Evolutionary conservation across 495 filamentous ascomycete genomes (phyloP).

Genomic region (Neurospora discreta): DNA sequence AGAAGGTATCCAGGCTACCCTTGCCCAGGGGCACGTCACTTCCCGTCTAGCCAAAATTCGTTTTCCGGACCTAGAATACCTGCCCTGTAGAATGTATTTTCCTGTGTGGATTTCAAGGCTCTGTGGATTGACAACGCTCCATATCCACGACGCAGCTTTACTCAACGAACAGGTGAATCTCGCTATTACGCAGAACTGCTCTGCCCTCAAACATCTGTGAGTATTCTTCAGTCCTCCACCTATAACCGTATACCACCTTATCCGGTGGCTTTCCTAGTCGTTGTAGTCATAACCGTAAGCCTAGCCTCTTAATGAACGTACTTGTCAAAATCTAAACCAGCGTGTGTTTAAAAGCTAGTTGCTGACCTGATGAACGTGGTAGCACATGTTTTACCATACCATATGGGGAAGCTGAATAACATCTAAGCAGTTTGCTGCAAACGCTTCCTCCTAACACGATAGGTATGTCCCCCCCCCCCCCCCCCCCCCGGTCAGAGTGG

Average conservation of each 20-base stretch:
- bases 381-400: conserved; percentile 31
- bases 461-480: conserved; percentile 7
- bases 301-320: not conserved
- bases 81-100: conserved; percentile 19
- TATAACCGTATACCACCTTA: not conserved
- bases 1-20: conserved; percentile 21
- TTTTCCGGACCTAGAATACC: conserved; percentile 4
- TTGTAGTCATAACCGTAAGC: not conserved
- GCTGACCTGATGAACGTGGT: conserved; percentile 20
- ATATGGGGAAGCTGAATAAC: conserved; percentile 34
- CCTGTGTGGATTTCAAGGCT: conserved; percentile 26
- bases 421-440: conserved; percentile 48
- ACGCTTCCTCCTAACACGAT: conserved; percentile 47
- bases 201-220: conserved; percentile 45
- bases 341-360: not conserved
- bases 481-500: not conserved
- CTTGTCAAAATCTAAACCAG: not conserved
- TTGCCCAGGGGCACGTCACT: conserved; percentile 17
- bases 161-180: conserved; percentile 40
- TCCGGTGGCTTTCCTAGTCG: not conserved
- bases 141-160: conserved; percentile 45
- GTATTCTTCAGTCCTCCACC: not conserved
- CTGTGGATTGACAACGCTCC: conserved; percentile 31
- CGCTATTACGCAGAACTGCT: conserved; percentile 48
- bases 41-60: conserved; percentile 39